Percentiles rank a stretch among this genome's conserved stretches.
Evolutionary conservation across 306 rosid species (phyloP).

Genomic region (Lathyrus tuberosus): DNA sequence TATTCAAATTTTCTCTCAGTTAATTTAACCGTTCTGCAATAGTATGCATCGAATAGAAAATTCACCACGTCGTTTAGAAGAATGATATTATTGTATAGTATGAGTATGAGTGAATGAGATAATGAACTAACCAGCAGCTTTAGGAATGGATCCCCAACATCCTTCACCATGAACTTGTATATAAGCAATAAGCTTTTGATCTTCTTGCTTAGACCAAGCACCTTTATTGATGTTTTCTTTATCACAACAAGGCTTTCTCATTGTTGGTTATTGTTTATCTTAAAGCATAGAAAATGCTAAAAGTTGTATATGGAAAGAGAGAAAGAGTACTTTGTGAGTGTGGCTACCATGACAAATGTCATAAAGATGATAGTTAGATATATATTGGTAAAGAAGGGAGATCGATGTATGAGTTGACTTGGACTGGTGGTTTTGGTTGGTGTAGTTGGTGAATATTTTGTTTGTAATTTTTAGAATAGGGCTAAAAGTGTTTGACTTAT

Average conservation of each 20-base stretch:
- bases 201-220: conserved; percentile 78
- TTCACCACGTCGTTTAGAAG: no score
- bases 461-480: not conserved
- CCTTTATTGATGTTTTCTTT: conserved; percentile 68
- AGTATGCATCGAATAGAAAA: no score
- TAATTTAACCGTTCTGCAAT: not conserved
- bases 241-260: conserved; percentile 75
- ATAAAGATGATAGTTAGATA: conserved; percentile 37
- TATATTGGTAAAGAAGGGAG: conserved; percentile 28
- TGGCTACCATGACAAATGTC: conserved; percentile 9
- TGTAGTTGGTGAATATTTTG: conserved; percentile 5
- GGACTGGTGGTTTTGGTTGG: conserved; percentile 66
- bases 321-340: conserved; percentile 6
- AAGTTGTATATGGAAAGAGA: not conserved
- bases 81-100: not conserved
- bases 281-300: conserved; percentile 24
- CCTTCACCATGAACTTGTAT: conserved; percentile 69
- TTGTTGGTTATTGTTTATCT: conserved; percentile 16
- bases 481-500: conserved; percentile 3
- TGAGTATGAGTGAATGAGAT: not conserved
- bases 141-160: conserved; percentile 71
- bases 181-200: conserved; percentile 68
- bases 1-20: not conserved
- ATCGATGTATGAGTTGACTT: conserved; percentile 46
- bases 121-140: conserved; percentile 61